phyloP scores from a whole-genome alignment of 176 grass and related monocot genomes.

The Urochloa ruziziensis region DNA sequence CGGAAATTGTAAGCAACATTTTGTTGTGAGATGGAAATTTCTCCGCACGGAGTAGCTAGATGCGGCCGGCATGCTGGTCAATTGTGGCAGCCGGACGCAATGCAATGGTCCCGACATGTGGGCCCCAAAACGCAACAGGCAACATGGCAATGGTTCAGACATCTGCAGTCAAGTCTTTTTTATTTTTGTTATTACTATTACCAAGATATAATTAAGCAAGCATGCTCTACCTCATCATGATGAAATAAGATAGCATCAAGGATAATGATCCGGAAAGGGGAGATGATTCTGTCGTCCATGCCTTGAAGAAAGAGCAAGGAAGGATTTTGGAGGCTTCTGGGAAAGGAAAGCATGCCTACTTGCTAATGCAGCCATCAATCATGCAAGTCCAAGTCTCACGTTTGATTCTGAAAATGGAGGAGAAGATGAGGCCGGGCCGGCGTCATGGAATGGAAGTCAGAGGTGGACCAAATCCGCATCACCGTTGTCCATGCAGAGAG shows the following conservation, averaged over 20 bases:
- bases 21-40: background rate
- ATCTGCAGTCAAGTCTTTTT: background rate
- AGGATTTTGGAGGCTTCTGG: background rate
- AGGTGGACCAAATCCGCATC: conserved; percentile 26
- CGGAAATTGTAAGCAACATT: background rate
- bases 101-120: background rate
- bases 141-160: background rate
- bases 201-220: too few species aligned
- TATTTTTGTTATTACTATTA: background rate
- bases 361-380: background rate
- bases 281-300: background rate
- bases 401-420: background rate
- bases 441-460: conserved; percentile 21
- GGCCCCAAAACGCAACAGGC: background rate
- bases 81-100: background rate
- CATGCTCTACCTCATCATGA: background rate
- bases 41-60: background rate
- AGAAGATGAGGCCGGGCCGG: background rate
- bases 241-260: background rate
- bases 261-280: background rate
- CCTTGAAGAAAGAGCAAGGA: conserved; percentile 43
- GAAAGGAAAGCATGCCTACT: background rate
- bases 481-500: background rate
- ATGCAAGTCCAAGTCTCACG: conserved; percentile 15
- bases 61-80: background rate